phyloP scores from a whole-genome alignment of 2,329 filamentous ascomycete species.

The Knoxdaviesia capensis region DNA sequence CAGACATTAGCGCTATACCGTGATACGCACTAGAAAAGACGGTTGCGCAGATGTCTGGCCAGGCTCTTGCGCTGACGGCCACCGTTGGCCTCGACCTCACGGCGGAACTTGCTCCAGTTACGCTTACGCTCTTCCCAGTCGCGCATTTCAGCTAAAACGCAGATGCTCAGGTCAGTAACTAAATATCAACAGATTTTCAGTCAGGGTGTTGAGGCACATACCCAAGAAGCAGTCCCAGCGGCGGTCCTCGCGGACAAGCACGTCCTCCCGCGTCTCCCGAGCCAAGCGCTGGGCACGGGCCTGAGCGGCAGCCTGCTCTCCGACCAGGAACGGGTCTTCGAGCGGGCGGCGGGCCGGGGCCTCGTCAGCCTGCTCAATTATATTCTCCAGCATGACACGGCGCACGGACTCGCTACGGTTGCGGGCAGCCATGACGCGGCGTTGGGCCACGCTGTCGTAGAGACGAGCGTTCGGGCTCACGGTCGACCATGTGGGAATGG shows the following conservation, averaged over 20 bases:
- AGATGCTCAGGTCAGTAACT: too few species aligned
- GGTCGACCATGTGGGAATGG: slow-evolving; percentile 37
- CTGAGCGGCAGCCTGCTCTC: slow-evolving; percentile 39
- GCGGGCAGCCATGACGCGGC: slow-evolving; percentile 30
- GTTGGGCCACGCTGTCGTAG: slow-evolving; percentile 42
- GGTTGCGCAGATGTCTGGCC: neutral
- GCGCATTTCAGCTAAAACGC: slow-evolving; percentile 23
- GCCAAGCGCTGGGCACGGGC: slow-evolving; percentile 35
- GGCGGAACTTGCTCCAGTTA: slow-evolving; percentile 22
- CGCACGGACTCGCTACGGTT: slow-evolving; percentile 8
- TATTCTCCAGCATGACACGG: too few species aligned
- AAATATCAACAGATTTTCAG: too few species aligned
- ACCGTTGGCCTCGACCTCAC: slow-evolving; percentile 13
- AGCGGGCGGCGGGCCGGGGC: slow-evolving; percentile 22
- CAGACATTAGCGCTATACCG: too few species aligned
- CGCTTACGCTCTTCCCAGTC: slow-evolving; percentile 27
- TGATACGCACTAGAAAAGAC: neutral
- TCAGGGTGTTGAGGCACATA: slow-evolving; percentile 13
- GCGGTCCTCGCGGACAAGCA: slow-evolving; percentile 34
- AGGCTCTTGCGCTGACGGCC: neutral
- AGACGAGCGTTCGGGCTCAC: slow-evolving; percentile 33
- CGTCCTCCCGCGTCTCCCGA: slow-evolving; percentile 32
- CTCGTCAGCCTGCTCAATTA: neutral
- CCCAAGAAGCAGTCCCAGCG: slow-evolving; percentile 41
- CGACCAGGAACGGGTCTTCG: slow-evolving; percentile 48